Evolutionary conservation across 2,329 filamentous ascomycete species (phyloP), one percentile per base, ranked within the genome.

Genomic region (Colletotrichum lini): DNA sequence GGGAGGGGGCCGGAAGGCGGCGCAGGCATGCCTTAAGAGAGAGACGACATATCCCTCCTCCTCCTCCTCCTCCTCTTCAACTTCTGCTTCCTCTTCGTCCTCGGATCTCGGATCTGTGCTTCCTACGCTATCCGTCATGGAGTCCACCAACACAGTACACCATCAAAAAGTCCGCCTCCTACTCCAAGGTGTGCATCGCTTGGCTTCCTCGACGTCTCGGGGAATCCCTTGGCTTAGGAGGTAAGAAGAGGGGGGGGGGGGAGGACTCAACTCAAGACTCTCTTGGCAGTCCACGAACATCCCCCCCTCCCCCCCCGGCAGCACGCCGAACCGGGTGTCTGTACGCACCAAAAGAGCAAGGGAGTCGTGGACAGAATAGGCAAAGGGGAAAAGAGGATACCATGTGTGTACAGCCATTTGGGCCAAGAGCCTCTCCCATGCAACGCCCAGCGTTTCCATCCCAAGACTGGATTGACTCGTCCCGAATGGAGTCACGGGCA

Each of bases 21-120:
- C 65, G 65, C 65, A 49, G 68, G 26, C 58, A 30, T 42, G 18
- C 58, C 64, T 71, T 68, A 63, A 68, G 58, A 71, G 65, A 71
- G 21, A 30, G 47, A 49, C 52, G 62, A 30, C 68, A 68, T 63
- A 67, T 67, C 38, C 64, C 67, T 57, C 40, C 49, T 23, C 21
- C n/a, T 18, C 21, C 40, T n/a, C 30, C 38, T 15, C 18, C 9
- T 53, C 12, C 49, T 16, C 53, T 44, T 30, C 35, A n/a, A 35
- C 54, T 42, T 18, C 45, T 52, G 12, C 26, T n/a, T 15, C 18
- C 9, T 53, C 12, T 30, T n/a, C 53, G 42, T 30, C 35, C 35
- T 35, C 35, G 7, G 18, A 9, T 12, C 23, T 54, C 10, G 23
- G 18, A 49, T 47, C 45, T 21, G 44, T 56, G 42, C 35, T 35